Percentiles rank a stretch among this genome's conserved stretches.
Evolutionary conservation across 345 rosid species (phyloP).

Genomic region (Moricandia arvensis): DNA sequence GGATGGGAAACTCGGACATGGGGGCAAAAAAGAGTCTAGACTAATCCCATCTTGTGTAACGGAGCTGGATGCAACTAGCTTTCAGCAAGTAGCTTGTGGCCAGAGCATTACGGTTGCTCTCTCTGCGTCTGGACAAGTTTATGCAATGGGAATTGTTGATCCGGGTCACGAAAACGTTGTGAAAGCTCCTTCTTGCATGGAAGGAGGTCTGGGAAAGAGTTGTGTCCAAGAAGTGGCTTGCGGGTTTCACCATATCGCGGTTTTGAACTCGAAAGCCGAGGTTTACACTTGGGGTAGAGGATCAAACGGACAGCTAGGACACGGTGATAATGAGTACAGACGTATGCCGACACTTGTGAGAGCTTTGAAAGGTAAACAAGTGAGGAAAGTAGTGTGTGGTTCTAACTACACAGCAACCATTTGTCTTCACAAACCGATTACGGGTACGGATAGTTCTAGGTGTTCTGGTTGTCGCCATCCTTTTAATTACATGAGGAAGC

Average conservation of each 20-base stretch:
- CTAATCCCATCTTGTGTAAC: constrained; percentile 51
- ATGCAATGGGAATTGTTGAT: constrained; percentile 53
- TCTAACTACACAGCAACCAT: constrained; percentile 57
- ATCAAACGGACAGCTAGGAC: constrained; percentile 62
- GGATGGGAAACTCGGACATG: constrained; percentile 63
- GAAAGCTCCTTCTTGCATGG: constrained; percentile 49
- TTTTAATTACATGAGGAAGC: constrained; percentile 58
- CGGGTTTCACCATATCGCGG: constrained; percentile 61
- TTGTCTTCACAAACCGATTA: constrained; percentile 53
- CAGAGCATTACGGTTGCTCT: constrained; percentile 58
- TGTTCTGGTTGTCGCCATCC: constrained; percentile 54
- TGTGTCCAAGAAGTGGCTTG: constrained; percentile 59
- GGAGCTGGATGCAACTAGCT: constrained; percentile 45
- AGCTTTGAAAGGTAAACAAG: constrained; percentile 59
- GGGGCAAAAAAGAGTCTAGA: constrained; percentile 48
- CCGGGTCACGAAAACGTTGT: constrained; percentile 48
- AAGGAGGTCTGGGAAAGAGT: constrained; percentile 44
- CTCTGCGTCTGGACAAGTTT: constrained; percentile 50
- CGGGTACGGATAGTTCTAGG: constrained; percentile 47
- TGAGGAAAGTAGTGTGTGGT: constrained; percentile 56
- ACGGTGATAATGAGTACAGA: constrained; percentile 49
- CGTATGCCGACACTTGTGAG: constrained; percentile 52
- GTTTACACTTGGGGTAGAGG: constrained; percentile 75
- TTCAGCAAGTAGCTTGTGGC: constrained; percentile 63
- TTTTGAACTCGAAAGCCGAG: constrained; percentile 55